Evolutionary conservation across 352 stramenopile genomes (phyloP).

Genomic region (Pythium plurisporium): DNA sequence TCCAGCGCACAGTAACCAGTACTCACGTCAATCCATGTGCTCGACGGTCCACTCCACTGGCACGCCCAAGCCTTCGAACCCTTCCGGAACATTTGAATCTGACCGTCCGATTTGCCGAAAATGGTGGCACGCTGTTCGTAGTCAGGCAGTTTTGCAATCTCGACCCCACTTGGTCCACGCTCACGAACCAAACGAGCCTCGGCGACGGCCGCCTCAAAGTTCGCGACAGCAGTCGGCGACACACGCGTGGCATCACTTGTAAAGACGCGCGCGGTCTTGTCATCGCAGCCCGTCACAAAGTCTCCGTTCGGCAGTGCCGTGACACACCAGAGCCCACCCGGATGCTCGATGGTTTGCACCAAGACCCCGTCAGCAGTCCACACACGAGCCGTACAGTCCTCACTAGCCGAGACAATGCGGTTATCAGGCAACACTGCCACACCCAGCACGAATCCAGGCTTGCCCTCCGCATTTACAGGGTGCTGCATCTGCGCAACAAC

Average conservation of each 20-base stretch:
- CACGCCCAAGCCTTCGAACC: slow-evolving; percentile 91
- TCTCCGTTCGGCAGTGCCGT: slow-evolving; percentile 74
- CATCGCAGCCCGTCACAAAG: slow-evolving; percentile 93
- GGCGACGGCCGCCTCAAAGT: slow-evolving; percentile 61
- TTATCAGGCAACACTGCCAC: slow-evolving; percentile 54
- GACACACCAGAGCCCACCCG: slow-evolving; percentile 83
- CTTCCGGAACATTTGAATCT: slow-evolving; percentile 97
- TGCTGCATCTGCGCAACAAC: slow-evolving; percentile 68
- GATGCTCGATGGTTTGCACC: slow-evolving; percentile 81
- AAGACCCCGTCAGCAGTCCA: slow-evolving; percentile 53
- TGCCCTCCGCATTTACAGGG: slow-evolving; percentile 77
- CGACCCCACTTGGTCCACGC: slow-evolving; percentile 86
- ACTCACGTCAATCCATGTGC: slow-evolving; percentile 94
- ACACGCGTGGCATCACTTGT: slow-evolving; percentile 63
- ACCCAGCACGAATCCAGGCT: slow-evolving; percentile 77
- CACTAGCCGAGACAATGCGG: slow-evolving; percentile 67
- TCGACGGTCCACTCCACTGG: slow-evolving; percentile 89
- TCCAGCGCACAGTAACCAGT: no score
- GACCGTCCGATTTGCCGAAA: slow-evolving; percentile 85
- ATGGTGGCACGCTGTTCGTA: slow-evolving; percentile 85
- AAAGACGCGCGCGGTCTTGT: slow-evolving; percentile 92
- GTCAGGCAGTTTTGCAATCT: slow-evolving; percentile 92
- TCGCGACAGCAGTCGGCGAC: slow-evolving; percentile 58
- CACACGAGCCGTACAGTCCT: slow-evolving; percentile 79
- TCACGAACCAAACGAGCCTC: slow-evolving; percentile 50